phyloP scores from a whole-genome alignment of 176 grass and related monocot genomes.

The Musa itinerans region DNA sequence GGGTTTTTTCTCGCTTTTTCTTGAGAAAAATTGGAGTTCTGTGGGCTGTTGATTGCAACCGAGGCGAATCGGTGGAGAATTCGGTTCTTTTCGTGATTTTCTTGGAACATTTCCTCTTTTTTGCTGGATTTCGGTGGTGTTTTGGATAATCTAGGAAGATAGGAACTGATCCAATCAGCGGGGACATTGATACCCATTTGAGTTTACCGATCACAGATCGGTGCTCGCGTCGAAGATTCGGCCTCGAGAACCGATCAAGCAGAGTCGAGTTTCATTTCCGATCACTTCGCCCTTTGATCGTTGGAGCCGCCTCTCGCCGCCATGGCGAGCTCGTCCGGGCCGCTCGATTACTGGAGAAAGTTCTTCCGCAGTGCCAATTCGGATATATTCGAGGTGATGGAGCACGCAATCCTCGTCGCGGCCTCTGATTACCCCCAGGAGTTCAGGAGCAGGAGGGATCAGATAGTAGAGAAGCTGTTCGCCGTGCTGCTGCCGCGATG shows the following conservation, averaged over 20 bases:
- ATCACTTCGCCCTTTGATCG: not conserved
- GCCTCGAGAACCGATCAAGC: not conserved
- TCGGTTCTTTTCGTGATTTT: too few relatives aligned
- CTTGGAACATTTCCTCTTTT: not conserved
- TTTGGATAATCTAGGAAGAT: not conserved
- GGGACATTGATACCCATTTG: not conserved
- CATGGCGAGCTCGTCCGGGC: constrained; percentile 16
- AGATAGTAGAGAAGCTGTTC: constrained; percentile 45
- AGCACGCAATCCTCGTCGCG: constrained; percentile 41
- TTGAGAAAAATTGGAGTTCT: too few relatives aligned
- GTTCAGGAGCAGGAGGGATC: constrained; percentile 39
- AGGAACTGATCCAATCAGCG: not conserved
- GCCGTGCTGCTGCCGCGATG: constrained; percentile 28
- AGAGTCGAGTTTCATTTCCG: too few relatives aligned
- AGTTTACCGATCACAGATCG: not conserved
- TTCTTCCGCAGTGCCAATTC: constrained; percentile 43
- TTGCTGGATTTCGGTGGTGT: not conserved
- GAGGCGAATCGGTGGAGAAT: too few relatives aligned
- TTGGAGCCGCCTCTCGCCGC: not conserved
- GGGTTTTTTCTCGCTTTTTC: too few relatives aligned
- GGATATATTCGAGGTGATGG: constrained; percentile 47
- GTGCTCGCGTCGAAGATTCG: not conserved
- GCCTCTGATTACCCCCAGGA: constrained; percentile 35
- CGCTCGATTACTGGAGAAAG: constrained; percentile 45
- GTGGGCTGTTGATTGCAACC: too few relatives aligned